Conservation (phyloP, 768 basidiomycete species). For the Trametes elegans region DNA sequence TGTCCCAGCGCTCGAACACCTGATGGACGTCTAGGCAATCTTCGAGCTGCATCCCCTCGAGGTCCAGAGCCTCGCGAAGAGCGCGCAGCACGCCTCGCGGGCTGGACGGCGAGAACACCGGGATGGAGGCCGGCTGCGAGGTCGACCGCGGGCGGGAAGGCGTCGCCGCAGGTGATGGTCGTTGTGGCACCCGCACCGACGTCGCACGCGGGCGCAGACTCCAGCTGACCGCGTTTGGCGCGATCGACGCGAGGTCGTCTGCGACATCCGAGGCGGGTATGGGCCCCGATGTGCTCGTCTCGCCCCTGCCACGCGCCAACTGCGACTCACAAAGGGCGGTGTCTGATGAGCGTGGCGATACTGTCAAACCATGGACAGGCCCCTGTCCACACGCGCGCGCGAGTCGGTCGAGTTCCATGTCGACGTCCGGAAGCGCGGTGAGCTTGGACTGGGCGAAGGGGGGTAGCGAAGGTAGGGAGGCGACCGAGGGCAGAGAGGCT, state of each 20-base stretch:
- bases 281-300: background rate
- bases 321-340: background rate
- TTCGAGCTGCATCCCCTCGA: constrained; percentile 15
- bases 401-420: constrained; percentile 20
- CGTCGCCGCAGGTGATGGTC: background rate
- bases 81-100: constrained; percentile 8
- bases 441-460: constrained; percentile 10
- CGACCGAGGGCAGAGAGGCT: constrained; percentile 1
- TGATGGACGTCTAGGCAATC: constrained; percentile 24
- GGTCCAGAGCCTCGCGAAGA: constrained; percentile 8
- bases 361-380: background rate
- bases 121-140: constrained; percentile 16
- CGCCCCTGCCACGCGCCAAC: too few relatives aligned
- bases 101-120: constrained; percentile 10
- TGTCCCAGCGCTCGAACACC: constrained; percentile 15
- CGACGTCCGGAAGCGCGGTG: constrained; percentile 9
- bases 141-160: constrained; percentile 12
- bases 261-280: background rate
- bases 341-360: background rate
- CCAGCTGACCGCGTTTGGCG: background rate
- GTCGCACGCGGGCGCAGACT: constrained; percentile 8
- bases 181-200: constrained; percentile 9
- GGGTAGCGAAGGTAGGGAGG: background rate
- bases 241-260: background rate
- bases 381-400: constrained; percentile 23